Percentiles rank a stretch among this genome's conserved stretches.
Evolutionary conservation across 129 eudicot genomes (phyloP).

Genomic region (Logfia minima): DNA sequence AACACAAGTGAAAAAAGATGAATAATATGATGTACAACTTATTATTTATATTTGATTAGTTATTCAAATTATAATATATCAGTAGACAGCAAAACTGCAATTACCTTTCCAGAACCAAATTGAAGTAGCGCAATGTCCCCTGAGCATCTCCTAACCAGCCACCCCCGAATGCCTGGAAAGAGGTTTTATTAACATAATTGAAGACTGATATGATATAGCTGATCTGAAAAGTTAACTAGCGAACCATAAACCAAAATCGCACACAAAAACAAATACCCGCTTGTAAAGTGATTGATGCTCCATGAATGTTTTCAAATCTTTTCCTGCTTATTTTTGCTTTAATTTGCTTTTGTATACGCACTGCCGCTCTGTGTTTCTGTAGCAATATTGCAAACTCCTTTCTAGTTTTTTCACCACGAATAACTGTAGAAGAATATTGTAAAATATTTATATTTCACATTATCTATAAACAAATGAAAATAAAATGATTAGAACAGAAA

Average conservation of each 20-base stretch:
- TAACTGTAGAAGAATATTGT: conserved; percentile 42
- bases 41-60: neutral
- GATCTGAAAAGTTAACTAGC: neutral
- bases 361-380: conserved; percentile 80
- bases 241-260: neutral
- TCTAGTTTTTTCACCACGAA: conserved; percentile 79
- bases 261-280: conserved; percentile 50
- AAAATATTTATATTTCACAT: conserved; percentile 2
- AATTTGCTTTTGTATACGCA: conserved; percentile 65
- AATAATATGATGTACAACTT: neutral
- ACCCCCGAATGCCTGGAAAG: conserved; percentile 81
- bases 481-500: neutral
- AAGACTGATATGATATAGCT: neutral
- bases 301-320: conserved; percentile 39
- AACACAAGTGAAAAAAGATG: neutral
- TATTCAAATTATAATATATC: neutral
- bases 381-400: conserved; percentile 65
- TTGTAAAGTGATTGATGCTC: conserved; percentile 64
- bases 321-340: conserved; percentile 53
- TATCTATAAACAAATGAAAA: neutral
- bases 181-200: conserved; percentile 6
- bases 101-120: conserved; percentile 79
- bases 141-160: conserved; percentile 96
- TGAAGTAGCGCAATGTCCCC: conserved; percentile 78
- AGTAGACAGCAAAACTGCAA: neutral